Evolutionary conservation across 805 yeast genomes (phyloP).

Genomic region (Metschnikowia proteae): DNA sequence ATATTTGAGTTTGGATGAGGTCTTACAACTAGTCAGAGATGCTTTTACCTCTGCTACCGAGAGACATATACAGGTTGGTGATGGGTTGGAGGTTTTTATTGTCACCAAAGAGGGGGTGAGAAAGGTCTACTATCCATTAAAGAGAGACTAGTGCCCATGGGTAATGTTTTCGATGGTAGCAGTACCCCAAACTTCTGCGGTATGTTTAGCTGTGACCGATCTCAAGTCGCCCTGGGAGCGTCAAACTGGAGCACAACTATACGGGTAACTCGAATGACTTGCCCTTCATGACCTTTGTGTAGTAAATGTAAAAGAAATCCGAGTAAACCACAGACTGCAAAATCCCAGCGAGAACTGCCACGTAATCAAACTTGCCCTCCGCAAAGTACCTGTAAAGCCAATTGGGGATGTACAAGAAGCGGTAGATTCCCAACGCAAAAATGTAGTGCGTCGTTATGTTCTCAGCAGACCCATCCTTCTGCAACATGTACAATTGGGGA

Average conservation of each 20-base stretch:
- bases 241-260: conserved; percentile 9
- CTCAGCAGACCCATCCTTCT: conserved; percentile 84
- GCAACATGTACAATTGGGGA: conserved; percentile 89
- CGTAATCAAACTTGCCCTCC: conserved; percentile 62
- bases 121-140: conserved; percentile 77
- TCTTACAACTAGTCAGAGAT: conserved; percentile 81
- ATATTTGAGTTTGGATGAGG: conserved; percentile 77
- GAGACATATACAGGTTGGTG: conserved; percentile 98
- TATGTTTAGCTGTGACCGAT: not conserved
- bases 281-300: conserved; percentile 72
- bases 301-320: conserved; percentile 93
- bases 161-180: not conserved
- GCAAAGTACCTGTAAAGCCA: conserved; percentile 84
- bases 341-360: conserved; percentile 75
- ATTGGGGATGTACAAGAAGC: conserved; percentile 88
- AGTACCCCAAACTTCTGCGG: not conserved
- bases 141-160: conserved; percentile 59
- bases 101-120: conserved; percentile 92
- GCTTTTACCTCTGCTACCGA: conserved; percentile 96
- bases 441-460: conserved; percentile 88
- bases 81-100: conserved; percentile 84
- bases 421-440: conserved; percentile 86
- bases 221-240: not conserved
- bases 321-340: conserved; percentile 86
- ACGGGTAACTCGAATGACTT: conserved; percentile 71